A percentile compares a stretch with the other conserved stretches of the same genome.
Conservation (phyloP, 352 stramenopile genomes). For the Phytopythium boreale region DNA sequence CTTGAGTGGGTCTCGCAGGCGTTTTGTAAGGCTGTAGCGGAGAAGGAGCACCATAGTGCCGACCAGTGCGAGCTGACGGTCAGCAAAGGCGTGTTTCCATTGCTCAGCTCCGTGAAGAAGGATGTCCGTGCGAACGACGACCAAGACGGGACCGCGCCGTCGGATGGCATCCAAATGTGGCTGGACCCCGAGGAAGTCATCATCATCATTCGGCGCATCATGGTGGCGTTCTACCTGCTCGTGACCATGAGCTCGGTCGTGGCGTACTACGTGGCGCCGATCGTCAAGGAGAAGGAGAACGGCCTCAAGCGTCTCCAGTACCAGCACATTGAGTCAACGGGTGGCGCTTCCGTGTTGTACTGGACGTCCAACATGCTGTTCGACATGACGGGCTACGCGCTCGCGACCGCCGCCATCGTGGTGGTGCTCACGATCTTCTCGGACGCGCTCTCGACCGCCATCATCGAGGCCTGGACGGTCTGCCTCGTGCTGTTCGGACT, state of each 20-base stretch:
- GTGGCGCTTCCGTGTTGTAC: constrained; percentile 48
- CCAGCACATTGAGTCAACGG: constrained; percentile 47
- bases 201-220: constrained; percentile 77
- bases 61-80: constrained; percentile 45
- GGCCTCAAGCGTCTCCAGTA: constrained; percentile 76
- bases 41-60: constrained; percentile 11
- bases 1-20: constrained; percentile 59
- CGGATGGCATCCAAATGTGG: constrained; percentile 7
- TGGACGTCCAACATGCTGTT: constrained; percentile 71
- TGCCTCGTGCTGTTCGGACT: constrained; percentile 40
- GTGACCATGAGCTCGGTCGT: constrained; percentile 60
- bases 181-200: constrained; percentile 32
- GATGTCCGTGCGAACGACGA: not conserved
- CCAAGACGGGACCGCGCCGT: constrained; percentile 7
- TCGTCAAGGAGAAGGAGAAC: constrained; percentile 70
- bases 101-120: constrained; percentile 20
- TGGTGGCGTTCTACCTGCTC: constrained; percentile 87
- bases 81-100: constrained; percentile 48
- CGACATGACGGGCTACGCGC: constrained; percentile 46
- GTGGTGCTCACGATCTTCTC: constrained; percentile 38
- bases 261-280: constrained; percentile 55
- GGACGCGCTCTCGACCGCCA: constrained; percentile 23
- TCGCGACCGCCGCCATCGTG: constrained; percentile 28
- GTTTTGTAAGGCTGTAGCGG: constrained; percentile 39
- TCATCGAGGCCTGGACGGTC: constrained; percentile 35